Evolutionary conservation across 2,329 filamentous ascomycete species (phyloP), one percentile per base, ranked within the genome.

Genomic region (Zymoseptoria passerinii): DNA sequence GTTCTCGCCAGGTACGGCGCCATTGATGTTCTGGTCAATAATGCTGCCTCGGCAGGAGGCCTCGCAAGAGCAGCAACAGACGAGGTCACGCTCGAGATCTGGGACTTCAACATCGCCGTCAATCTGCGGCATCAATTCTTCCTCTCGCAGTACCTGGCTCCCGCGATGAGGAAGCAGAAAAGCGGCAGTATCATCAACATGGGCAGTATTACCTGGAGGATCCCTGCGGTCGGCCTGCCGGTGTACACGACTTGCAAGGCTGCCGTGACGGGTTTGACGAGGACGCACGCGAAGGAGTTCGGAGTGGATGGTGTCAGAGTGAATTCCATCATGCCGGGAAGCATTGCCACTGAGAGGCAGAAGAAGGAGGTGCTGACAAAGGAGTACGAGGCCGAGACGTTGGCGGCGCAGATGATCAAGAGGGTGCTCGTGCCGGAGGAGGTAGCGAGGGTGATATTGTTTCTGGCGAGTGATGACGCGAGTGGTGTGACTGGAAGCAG

Each of bases 41-140:
- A 85, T 64, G 83, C 83, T 2, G 83, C 83, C 0, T 75, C 76
- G 0, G 75, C 78, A 2, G 84, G 84, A 66, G 64, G 67, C 4
- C 83, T 83, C 66, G 83, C 83, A 71, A 78, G 83, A 1, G 84
- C 83, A 0, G 72, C 80, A 19, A 77, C 83, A 0, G 83, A 86
- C 1, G 83, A 83, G 0, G 82, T 86, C 53, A 76, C 76, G 1
- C 84, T 87, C 48, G 88, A 86, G 57, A 81, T 86, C 60, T 76
- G 78, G 54, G 80, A 85, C 27, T 84, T 87, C 70, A 75, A 76
- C 61, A 63, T 82, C 44, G 80, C 81, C 58, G 83, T 88, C 59
- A 88, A 88, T 61, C 81, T 88, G 53, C 85, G 85, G 68, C 81
- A 82, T 13, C 76, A 87, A 51, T 88, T 81, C 69, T 70, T 84